A percentile compares a stretch with the other conserved stretches of the same genome.
These are phyloP conservation scores for Chlamydomonas schloesseri DNA, from an alignment of 139 green algal species.

Conservation along the genomic window DNA sequence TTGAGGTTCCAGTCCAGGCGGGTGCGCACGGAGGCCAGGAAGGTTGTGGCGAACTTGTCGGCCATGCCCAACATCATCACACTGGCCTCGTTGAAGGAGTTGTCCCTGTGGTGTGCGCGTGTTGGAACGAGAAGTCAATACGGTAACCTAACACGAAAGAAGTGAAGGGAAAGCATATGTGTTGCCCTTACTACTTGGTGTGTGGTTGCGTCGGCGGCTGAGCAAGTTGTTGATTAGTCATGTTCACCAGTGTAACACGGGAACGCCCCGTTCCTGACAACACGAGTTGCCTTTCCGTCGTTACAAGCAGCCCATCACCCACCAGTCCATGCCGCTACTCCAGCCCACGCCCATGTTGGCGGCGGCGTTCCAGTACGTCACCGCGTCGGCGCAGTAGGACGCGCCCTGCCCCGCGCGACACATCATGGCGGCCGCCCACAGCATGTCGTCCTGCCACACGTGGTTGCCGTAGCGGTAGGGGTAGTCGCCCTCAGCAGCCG, in stretches of 20 bases:
- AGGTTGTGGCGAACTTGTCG: neutral
- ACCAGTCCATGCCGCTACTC: slow-evolving; percentile 11
- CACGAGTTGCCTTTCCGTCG: no score
- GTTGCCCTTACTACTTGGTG: no score
- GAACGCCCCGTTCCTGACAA: no score
- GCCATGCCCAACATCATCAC: slow-evolving; percentile 27
- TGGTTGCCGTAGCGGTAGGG: slow-evolving; percentile 19
- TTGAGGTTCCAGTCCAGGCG: slow-evolving; percentile 17
- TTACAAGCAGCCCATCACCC: no score
- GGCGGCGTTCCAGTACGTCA: neutral
- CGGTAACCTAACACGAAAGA: no score
- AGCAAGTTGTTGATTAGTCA: no score
- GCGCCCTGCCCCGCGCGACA: neutral
- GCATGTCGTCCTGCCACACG: slow-evolving; percentile 32
- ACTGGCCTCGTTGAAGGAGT: slow-evolving; percentile 7
- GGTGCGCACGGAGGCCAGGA: neutral
- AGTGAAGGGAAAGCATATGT: no score
- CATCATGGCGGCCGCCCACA: slow-evolving; percentile 22
- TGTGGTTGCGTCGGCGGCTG: no score
- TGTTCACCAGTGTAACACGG: no score
- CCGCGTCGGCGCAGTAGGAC: slow-evolving; percentile 7
- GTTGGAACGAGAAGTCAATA: no score
- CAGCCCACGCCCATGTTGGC: slow-evolving; percentile 3
- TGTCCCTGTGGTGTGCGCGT: slow-evolving; percentile 2
- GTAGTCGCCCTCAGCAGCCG: neutral